Evolutionary conservation across 257 asterid species (phyloP), one percentile per base, ranked within the genome.

Genomic region (Jasminum sambac): DNA sequence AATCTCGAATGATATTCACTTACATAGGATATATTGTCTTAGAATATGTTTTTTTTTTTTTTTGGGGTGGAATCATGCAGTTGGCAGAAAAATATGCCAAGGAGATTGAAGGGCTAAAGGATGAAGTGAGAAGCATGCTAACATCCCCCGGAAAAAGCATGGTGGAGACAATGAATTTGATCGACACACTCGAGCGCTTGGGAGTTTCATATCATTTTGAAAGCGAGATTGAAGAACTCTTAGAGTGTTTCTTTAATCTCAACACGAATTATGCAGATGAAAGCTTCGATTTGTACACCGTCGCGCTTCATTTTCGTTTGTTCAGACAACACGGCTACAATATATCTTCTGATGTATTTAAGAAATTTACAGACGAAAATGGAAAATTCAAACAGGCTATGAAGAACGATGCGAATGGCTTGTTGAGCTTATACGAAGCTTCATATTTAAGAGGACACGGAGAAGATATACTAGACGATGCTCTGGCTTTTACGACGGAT

Each of bases 181-280:
- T 48, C 58, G 58, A 48, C 23, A 48, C 12, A 17, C 58, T 48
- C n/a, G 58, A 48, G 58, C 58, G 58, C 58, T 48, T 48, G 58
- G 58, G 58, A 2, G 11, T 48, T 16, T 48, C 58, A 48, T 48
- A 48, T 48, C 58, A 48, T 6, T 48, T 48, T 16, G 58, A n/a
- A n/a, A 8, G n/a, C 23, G 25, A 48, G 58, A 48, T 48, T 48
- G 58, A 48, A 48, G 58, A 48, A 48, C 58, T 48, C 0, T 48
- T 48, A 16, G 58, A 48, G 7, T 0, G 25, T 7, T 48, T 48
- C 58, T 48, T 48, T 48, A 48, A 48, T 48, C 58, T n/a, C 25
- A 48, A 48, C 23, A 16, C 58, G 19, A 48, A 48, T n/a, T 48
- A 48, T 17, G 25, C 11, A n/a, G 21, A 48, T 17, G 58, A 48